Conservation (phyloP, 1,139 yeast species). For the Blastobotrys ciferrii region DNA sequence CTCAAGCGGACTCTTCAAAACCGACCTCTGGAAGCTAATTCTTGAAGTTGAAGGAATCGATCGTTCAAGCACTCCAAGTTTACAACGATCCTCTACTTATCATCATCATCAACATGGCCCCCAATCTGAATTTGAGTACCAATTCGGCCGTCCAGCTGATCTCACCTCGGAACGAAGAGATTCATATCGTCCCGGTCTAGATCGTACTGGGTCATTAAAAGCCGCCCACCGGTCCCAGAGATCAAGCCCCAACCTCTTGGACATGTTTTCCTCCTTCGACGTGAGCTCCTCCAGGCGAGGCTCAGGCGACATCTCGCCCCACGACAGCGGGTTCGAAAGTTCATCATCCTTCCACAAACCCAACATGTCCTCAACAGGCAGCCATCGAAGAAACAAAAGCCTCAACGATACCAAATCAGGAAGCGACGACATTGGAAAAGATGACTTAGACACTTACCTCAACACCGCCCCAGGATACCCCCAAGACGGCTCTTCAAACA, state of each 20-base stretch:
- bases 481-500: background rate
- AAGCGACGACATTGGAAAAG: constrained; percentile 2
- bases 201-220: constrained; percentile 2
- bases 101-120: constrained; percentile 14
- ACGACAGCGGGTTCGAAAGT: constrained; percentile 20
- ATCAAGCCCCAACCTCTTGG: constrained; percentile 32
- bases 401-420: constrained; percentile 23
- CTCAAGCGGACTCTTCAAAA: constrained; percentile 28
- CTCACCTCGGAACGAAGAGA: background rate
- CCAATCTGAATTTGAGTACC: constrained; percentile 8
- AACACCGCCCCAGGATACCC: constrained; percentile 3
- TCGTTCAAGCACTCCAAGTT: constrained; percentile 23
- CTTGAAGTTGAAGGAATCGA: constrained; percentile 30
- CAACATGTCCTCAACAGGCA: constrained; percentile 6
- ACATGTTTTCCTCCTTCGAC: constrained; percentile 28
- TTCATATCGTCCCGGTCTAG: background rate
- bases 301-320: constrained; percentile 14
- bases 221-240: constrained; percentile 25
- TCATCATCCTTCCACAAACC: constrained; percentile 9
- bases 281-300: constrained; percentile 16
- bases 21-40: constrained; percentile 32
- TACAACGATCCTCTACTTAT: constrained; percentile 19
- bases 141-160: constrained; percentile 11
- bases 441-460: background rate
- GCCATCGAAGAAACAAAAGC: constrained; percentile 30